Percentiles rank a stretch among this genome's conserved stretches.
Conservation (phyloP, 169 alveolate genomes). For the Cystoisospora suis region DNA sequence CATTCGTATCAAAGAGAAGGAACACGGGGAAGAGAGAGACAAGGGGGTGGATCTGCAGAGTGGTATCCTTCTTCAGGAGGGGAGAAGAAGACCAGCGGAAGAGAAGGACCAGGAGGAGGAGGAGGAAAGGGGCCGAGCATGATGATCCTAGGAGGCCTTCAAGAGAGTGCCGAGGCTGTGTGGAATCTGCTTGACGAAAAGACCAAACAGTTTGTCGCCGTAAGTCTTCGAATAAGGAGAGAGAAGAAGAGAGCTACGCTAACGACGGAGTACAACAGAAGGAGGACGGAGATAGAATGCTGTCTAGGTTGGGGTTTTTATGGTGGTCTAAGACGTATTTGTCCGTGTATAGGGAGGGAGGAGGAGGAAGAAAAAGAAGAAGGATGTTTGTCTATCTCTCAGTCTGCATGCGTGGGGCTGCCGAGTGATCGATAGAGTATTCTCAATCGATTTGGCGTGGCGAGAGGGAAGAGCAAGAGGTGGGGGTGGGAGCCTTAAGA, state of each 20-base stretch:
- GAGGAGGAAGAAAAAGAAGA: no score
- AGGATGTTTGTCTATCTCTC: no score
- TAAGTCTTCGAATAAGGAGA: neutral
- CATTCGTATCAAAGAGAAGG: neutral
- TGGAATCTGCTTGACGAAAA: conserved; percentile 39
- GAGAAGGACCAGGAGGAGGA: neutral
- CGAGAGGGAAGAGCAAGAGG: no score
- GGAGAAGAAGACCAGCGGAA: neutral
- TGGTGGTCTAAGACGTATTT: neutral
- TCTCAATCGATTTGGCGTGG: no score
- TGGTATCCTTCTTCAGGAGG: neutral
- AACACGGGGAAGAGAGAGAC: neutral
- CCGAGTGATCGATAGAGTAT: no score
- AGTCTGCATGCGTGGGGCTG: no score
- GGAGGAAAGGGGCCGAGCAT: neutral
- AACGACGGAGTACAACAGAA: neutral
- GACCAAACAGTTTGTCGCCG: conserved; percentile 22
- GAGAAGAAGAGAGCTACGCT: neutral
- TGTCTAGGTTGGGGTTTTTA: neutral
- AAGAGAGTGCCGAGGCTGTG: conserved; percentile 10
- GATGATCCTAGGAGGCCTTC: neutral
- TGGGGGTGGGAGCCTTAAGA: no score
- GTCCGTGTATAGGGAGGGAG: neutral
- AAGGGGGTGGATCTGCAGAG: neutral
- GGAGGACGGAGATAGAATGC: neutral